Evolutionary conservation across 768 basidiomycete genomes (phyloP).

Genomic region (Dioszegia hungarica): DNA sequence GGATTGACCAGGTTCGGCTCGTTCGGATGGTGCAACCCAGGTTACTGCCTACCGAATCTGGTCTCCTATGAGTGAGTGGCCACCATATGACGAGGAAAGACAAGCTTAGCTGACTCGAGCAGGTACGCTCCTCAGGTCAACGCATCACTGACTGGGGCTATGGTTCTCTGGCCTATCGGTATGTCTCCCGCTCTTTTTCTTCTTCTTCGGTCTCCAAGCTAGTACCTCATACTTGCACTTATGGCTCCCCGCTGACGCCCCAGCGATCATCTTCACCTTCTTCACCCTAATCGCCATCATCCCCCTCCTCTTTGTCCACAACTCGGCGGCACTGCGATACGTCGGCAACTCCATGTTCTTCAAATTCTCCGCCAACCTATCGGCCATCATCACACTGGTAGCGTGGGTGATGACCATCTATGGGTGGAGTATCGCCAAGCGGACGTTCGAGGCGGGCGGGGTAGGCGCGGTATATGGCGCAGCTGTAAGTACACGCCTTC

Average conservation of each 20-base stretch:
- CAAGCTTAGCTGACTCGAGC: background rate
- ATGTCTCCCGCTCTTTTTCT: constrained; percentile 5
- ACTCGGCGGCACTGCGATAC: constrained; percentile 35
- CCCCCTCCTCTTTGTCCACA: constrained; percentile 47
- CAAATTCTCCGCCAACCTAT: constrained; percentile 25
- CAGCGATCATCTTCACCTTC: constrained; percentile 43
- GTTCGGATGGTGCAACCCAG: constrained; percentile 44
- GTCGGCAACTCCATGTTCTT: constrained; percentile 46
- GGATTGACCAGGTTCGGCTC: constrained; percentile 36
- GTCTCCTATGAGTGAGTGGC: constrained; percentile 36
- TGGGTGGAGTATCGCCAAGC: constrained; percentile 45
- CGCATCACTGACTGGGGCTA: constrained; percentile 37
- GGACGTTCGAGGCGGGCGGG: constrained; percentile 31
- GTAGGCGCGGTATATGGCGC: constrained; percentile 31
- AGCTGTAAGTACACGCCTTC: constrained; percentile 31
- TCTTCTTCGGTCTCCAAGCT: background rate
- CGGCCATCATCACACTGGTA: constrained; percentile 23
- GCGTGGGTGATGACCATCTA: constrained; percentile 43
- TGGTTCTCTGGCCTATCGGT: constrained; percentile 48
- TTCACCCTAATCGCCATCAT: constrained; percentile 45
- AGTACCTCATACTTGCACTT: no score
- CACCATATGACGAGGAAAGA: no score
- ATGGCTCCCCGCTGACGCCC: background rate
- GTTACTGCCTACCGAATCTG: constrained; percentile 32
- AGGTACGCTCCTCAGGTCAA: constrained; percentile 44